Evolutionary conservation across 768 basidiomycete species (phyloP), one percentile per base, ranked within the genome.

Genomic region (Phylloporus scabripes): DNA sequence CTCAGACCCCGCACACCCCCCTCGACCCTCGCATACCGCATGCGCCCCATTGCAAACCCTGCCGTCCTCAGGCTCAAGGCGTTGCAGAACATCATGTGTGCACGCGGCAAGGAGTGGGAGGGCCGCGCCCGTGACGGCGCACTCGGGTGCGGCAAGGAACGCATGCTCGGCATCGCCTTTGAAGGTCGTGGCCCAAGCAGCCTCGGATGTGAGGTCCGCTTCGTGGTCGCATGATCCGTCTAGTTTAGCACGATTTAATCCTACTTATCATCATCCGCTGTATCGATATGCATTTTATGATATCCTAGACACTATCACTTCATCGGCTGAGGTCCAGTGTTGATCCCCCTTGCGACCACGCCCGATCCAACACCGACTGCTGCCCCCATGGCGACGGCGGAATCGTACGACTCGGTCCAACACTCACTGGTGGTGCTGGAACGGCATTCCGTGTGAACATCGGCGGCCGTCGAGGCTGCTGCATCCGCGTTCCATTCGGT

Each of bases 11-110:
- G 58, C 45, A 53, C 68, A 31, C 58, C 63, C 1, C 63, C 64
- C 15, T 38, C 59, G 21, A 49, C 54, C 9, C 64, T 72, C 44
- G 60, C 64, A 5, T 73, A 75, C 55, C 74, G 83, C 24, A 69
- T 78, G 55, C 72, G 85, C 7, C 77, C 77, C 3, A 73, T 85
- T 5, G 69, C 77, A 46, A 86, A 87, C 56, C 82, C 82, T 6
- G 71, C 77, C 38, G 71, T 77, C 51, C 69, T 85, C 44, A 70
- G 82, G 4, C 59, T 85, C 36, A 74, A 72, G 60, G 85, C 84
- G n/a, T 64, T 83, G 58, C 76, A 79, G 57, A 83, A 83, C 56
- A 62, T 77, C 8, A 70, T 78, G 60, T 71, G 59, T 56, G 67
- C 67, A 52, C 66, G 68, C 4, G 75, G 70, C n/a, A 61, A 69